These are phyloP conservation scores for Trametopsis cervina DNA, from an alignment of 768 basidiomycete genomes.

Conservation along the genomic window DNA sequence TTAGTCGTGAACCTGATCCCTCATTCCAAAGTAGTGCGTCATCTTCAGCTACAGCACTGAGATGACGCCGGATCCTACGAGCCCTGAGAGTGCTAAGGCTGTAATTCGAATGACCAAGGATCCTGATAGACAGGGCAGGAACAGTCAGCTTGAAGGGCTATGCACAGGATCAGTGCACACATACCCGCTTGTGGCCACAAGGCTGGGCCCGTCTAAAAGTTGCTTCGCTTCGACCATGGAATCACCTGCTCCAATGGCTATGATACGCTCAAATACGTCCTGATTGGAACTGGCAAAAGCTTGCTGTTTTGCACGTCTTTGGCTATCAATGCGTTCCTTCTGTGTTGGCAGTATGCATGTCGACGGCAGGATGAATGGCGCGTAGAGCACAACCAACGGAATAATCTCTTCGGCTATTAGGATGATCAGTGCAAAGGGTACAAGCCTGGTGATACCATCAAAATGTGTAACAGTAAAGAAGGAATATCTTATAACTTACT, in stretches of 20 bases:
- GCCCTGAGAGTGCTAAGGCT: constrained; percentile 25
- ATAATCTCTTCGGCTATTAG: constrained; percentile 74
- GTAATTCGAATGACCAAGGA: constrained; percentile 9
- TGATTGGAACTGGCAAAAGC: constrained; percentile 15
- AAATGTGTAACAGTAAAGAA: constrained; percentile 1
- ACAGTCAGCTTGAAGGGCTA: constrained; percentile 1
- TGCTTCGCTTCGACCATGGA: constrained; percentile 30
- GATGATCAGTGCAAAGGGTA: constrained; percentile 74
- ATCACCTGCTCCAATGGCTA: constrained; percentile 10
- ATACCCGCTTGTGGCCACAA: constrained; percentile 53
- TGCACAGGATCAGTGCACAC: constrained; percentile 18
- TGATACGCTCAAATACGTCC: constrained; percentile 17
- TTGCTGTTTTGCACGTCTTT: constrained; percentile 39
- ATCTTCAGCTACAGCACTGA: constrained; percentile 44
- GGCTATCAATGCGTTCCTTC: constrained; percentile 52
- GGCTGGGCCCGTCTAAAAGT: constrained; percentile 22
- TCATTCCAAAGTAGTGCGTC: constrained; percentile 57
- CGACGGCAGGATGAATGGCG: constrained; percentile 79
- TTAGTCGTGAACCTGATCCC: constrained; percentile 36
- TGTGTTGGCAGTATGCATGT: constrained; percentile 84
- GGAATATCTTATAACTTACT: constrained; percentile 47
- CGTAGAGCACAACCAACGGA: constrained; percentile 78
- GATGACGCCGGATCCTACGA: constrained; percentile 30
- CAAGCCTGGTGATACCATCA: constrained; percentile 38
- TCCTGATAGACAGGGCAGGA: neutral